Base-by-base conservation (phyloP, 2,329 filamentous ascomycete genomes). In the Triangularia verruculosa region DNA sequence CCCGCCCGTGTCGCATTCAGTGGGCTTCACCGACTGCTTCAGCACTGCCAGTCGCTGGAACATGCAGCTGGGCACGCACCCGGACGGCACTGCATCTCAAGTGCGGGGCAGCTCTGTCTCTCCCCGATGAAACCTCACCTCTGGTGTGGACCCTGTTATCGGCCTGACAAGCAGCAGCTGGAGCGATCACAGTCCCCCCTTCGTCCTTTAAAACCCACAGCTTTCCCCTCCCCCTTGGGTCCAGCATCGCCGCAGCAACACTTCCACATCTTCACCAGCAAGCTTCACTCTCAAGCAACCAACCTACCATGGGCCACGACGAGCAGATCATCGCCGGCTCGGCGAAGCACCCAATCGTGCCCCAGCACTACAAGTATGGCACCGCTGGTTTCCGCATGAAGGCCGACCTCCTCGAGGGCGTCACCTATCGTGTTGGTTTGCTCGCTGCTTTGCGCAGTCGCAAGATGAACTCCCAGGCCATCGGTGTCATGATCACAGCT, bases 401-500 rank as follows among this genome's bases (percentile, higher is more conserved):
- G 74, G 85, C 86, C 30, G 89, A 93, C 72, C 85, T 96, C 62
- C 89, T 98, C 72, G 91, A 96, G 74, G 95, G 92, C 34, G 92
- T 99, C 68, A 87, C 96, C 70, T 97, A 94, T 79, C 89, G 93
- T 55, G 93, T 97, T 69, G 95, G 94, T 59, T 86, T 99, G 66
- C 86, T 97, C 63, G 92, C 95, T 30, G 88, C 91, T 62, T 85
- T 98, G 59, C 90, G 95, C 67, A 97, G 93, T 69, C 91, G 92
- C 75, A 96, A 95, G 79, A 86, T 96, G 71, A 89, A 89, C 75
- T 90, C 93, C 68, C 91, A 96, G 80, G 90, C 92, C 71, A 96
- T 99, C 73, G 95, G 95, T 73, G 89, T 99, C 70, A 97, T 97
- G 93, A 91, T 97, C 76, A 97, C 93, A 51, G 93, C 93, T 67